A percentile compares a stretch with the other conserved stretches of the same genome.
Conservation (phyloP, 305 asterid genomes). For the Solanum hybrid region DNA sequence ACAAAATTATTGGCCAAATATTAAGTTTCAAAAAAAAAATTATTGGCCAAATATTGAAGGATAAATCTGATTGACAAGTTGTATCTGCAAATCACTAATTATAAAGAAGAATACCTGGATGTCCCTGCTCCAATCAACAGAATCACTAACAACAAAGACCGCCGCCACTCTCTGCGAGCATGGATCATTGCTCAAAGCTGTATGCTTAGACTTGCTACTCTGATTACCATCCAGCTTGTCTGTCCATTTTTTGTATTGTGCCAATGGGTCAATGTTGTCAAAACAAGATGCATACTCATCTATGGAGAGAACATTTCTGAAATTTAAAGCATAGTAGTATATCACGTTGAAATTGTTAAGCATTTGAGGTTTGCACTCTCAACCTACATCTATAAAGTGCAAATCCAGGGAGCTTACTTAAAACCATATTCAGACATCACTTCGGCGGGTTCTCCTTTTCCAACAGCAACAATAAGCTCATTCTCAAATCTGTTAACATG, state of each 20-base stretch:
- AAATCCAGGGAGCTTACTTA: conserved; percentile 35
- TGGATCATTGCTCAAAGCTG: conserved; percentile 28
- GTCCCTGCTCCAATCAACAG: conserved; percentile 96
- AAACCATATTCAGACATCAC: conserved; percentile 92
- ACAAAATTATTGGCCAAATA: background rate
- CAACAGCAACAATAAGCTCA: conserved; percentile 63
- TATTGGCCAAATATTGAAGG: background rate
- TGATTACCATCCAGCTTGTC: conserved; percentile 15
- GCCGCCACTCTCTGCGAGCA: conserved; percentile 65
- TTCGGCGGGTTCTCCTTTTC: conserved; percentile 79
- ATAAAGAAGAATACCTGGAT: conserved; percentile 63
- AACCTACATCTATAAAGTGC: background rate
- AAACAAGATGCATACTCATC: conserved; percentile 77
- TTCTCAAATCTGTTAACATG: conserved; percentile 49
- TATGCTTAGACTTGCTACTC: conserved; percentile 19
- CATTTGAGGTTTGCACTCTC: background rate
- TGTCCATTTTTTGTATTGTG: conserved; percentile 52
- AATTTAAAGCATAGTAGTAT: conserved; percentile 12
- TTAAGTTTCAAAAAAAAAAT: background rate
- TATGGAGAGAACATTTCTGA: conserved; percentile 67
- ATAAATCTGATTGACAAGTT: background rate
- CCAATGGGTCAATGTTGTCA: conserved; percentile 79
- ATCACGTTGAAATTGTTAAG: background rate
- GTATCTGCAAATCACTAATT: background rate
- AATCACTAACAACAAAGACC: conserved; percentile 83